These are phyloP conservation scores for Aspergillus bombycis DNA, from an alignment of 2,329 filamentous ascomycete genomes.

Conservation along the genomic window DNA sequence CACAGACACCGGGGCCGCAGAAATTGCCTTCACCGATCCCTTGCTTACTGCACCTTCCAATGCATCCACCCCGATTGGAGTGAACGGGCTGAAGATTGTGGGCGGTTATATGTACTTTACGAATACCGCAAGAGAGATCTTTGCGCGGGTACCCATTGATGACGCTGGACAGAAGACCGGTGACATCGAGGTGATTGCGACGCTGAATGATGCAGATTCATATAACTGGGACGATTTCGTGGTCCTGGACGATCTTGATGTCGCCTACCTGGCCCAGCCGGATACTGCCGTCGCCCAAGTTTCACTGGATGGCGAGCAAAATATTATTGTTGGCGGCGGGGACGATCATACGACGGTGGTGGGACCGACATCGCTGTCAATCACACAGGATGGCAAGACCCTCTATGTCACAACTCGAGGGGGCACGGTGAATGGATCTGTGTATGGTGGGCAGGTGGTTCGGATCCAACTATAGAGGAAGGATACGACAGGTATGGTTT, in stretches of 20 bases:
- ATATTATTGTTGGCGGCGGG: slow-evolving; percentile 14
- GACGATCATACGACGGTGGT: slow-evolving; percentile 1
- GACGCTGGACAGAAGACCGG: slow-evolving; percentile 6
- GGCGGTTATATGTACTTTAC: slow-evolving; percentile 20
- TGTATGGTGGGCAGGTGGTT: slow-evolving; percentile 14
- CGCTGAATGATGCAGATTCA: not conserved
- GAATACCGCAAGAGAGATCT: slow-evolving; percentile 13
- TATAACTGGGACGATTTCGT: slow-evolving; percentile 22
- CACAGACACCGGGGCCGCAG: slow-evolving; percentile 13
- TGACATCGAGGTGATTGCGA: slow-evolving; percentile 13
- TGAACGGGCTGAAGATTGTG: slow-evolving; percentile 22
- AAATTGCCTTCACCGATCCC: slow-evolving; percentile 13
- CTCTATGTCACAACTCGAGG: slow-evolving; percentile 14
- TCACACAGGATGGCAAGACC: not conserved
- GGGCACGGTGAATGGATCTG: not conserved
- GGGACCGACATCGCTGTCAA: slow-evolving; percentile 11
- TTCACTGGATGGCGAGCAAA: slow-evolving; percentile 6
- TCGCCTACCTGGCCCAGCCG: slow-evolving; percentile 18
- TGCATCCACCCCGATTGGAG: slow-evolving; percentile 16
- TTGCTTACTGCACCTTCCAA: slow-evolving; percentile 8
- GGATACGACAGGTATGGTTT: no score
- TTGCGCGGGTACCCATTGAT: slow-evolving; percentile 11
- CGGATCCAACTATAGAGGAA: not conserved
- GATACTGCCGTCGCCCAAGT: slow-evolving; percentile 13
- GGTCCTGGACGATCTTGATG: slow-evolving; percentile 12